These are phyloP conservation scores for Corinectria fuckeliana DNA, from an alignment of 2,329 filamentous ascomycete genomes.

Conservation along the genomic window DNA sequence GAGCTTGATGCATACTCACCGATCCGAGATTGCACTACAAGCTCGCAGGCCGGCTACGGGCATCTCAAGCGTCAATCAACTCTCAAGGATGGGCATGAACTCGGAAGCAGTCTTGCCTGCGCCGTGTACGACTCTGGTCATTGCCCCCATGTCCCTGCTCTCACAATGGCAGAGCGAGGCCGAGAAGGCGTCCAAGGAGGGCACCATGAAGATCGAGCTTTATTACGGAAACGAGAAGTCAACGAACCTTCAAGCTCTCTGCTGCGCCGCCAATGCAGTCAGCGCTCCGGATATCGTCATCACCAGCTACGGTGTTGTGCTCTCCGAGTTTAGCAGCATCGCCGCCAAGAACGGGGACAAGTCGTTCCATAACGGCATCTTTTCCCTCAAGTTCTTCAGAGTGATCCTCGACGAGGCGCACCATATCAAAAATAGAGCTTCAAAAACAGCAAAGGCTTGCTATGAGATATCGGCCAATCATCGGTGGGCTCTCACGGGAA, in stretches of 20 bases:
- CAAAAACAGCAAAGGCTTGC: conserved; percentile 94
- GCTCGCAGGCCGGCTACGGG: conserved; percentile 42
- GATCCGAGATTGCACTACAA: conserved; percentile 58
- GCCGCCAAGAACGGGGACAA: conserved; percentile 70
- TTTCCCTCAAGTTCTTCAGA: conserved; percentile 92
- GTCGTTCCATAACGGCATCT: conserved; percentile 74
- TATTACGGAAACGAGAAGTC: conserved; percentile 93
- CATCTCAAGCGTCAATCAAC: conserved; percentile 59
- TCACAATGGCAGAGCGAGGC: conserved; percentile 97
- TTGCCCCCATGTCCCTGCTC: conserved; percentile 97
- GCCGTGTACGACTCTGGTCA: conserved; percentile 88
- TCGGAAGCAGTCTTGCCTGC: conserved; percentile 68
- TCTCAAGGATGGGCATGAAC: conserved; percentile 67
- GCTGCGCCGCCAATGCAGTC: conserved; percentile 73
- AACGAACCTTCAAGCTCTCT: conserved; percentile 78
- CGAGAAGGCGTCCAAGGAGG: conserved; percentile 84
- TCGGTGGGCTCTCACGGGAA: conserved; percentile 93
- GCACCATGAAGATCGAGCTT: conserved; percentile 81
- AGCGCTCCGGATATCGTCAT: conserved; percentile 89
- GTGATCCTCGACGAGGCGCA: conserved; percentile 96
- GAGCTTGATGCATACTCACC: conserved; percentile 86
- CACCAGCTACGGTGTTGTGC: conserved; percentile 89
- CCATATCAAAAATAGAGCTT: conserved; percentile 86
- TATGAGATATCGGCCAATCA: conserved; percentile 87
- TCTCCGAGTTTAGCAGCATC: conserved; percentile 84